A percentile compares a stretch with the other conserved stretches of the same genome.
phyloP scores from a whole-genome alignment of 129 eudicot species.

The Deinandra increscens region DNA sequence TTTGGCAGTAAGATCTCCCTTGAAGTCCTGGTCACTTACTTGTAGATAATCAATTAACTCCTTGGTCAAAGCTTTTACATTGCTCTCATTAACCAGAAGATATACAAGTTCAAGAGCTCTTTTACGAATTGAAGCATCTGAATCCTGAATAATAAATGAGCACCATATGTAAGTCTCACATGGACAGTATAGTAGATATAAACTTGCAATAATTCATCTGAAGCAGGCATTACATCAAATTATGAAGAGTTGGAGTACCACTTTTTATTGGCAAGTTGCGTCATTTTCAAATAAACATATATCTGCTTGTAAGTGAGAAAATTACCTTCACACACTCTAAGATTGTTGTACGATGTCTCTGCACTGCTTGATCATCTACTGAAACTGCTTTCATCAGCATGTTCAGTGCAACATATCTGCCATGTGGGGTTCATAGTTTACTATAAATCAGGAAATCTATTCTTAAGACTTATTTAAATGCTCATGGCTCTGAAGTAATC shows the following conservation, averaged over 20 bases:
- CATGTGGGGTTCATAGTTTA: slow-evolving; percentile 20
- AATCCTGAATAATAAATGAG: slow-evolving; percentile 58
- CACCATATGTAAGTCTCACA: slow-evolving; percentile 1
- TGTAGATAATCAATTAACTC: slow-evolving; percentile 89
- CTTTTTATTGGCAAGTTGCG: slow-evolving; percentile 9
- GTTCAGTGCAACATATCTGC: slow-evolving; percentile 95
- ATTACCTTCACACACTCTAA: slow-evolving; percentile 97
- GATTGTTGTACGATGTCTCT: slow-evolving; percentile 94
- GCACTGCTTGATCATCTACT: slow-evolving; percentile 94
- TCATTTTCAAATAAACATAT: neutral
- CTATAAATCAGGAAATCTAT: slow-evolving; percentile 5
- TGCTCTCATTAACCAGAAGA: slow-evolving; percentile 85
- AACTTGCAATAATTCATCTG: slow-evolving; percentile 9
- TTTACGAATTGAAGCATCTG: slow-evolving; percentile 98
- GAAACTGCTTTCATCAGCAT: slow-evolving; percentile 92
- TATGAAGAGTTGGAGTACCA: neutral
- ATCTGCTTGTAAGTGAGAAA: slow-evolving; percentile 10
- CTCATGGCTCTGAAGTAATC: neutral
- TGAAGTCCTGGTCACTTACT: slow-evolving; percentile 91
- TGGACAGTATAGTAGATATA: neutral
- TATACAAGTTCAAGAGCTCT: slow-evolving; percentile 98
- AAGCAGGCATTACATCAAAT: neutral
- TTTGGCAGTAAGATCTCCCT: slow-evolving; percentile 89
- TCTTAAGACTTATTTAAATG: neutral
- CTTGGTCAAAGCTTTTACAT: slow-evolving; percentile 81